Base-by-base conservation (phyloP, 2,329 filamentous ascomycete genomes). In the Microsporum canis region DNA sequence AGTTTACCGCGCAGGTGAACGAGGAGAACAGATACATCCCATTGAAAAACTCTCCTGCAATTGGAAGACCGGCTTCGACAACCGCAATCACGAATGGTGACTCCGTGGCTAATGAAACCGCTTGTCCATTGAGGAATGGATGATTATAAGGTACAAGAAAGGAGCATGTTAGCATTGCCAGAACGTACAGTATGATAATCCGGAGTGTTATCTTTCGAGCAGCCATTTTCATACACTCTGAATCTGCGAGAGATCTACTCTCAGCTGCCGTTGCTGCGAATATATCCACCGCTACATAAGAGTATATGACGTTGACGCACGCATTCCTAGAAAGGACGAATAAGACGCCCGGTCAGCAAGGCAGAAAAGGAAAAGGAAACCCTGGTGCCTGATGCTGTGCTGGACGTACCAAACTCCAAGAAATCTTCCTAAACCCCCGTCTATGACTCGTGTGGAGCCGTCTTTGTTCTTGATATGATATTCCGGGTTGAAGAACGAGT, bases 11-110 rank as follows among this genome's bases (percentile, higher is more conserved):
- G 4, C 72, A 72, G 0, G 74, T 74, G 29, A 72, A 71, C 0
- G 76, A 75, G 0, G 75, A 75, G 64, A 79, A 75, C 38, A 78
- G 72, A 65, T 76, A 77, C 61, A 78, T 75, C 0, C 71, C 76
- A 59, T 78, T 78, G 66, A 78, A 73, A 58, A 78, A 72, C 49
- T 73, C 72, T 1, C 76, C 76, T 64, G 71, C 72, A 5, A 66
- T 68, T 6, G 68, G 66, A 33, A 77, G 66, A 6, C 72, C 71
- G 41, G 72, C 74, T 38, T 73, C 69, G 1, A 79, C 72, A 41
- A 72, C 72, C 5, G 76, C 72, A 33, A 79, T 66, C 23, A 78
- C 69, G 67, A 76, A 77, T 23, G 74, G 64, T 0, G 75, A 75
- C 49, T 72, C 68, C 0, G 68, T 65, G n/a, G 70, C 70, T 23